Evolutionary conservation across 345 rosid species (phyloP), one percentile per base, ranked within the genome.

Genomic region (Linum lewisii): DNA sequence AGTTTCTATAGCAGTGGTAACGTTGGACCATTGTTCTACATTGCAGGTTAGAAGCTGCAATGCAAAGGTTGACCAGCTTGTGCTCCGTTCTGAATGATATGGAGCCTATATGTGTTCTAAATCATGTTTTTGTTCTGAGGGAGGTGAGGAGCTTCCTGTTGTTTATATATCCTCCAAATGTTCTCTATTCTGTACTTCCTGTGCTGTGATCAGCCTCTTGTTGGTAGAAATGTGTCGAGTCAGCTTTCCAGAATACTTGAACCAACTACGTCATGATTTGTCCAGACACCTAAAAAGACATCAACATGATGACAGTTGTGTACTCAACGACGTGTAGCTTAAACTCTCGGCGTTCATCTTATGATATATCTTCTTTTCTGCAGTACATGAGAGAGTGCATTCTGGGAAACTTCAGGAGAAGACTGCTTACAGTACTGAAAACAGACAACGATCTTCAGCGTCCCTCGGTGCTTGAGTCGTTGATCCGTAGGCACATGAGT

Each of bases 311-410:
- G 34, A 29, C 34, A 29, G 34, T 29, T 29, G 34, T 29, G 34
- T 29, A 29, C 34, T 29, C 34, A 29, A n/a, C n/a, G n/a, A n/a
- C n/a, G 10, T 34, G 38, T 34, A 34, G 7, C 38, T 34, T 34
- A 6, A 11, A 42, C 47, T 42, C 47, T 42, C 47, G 3, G 18
- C 2, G 13, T 42, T 42, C 18, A 42, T 11, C 34, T 66, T 51
- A 54, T 61, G 49, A 63, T 62, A 67, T 54, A 52, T 65, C 34
- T 25, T 68, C 53, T 45, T 19, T 0, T 63, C 20, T 82, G 80
- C 88, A 93, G 99, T 93, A 93, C 78, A 87, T 87, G 99, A 85
- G 99, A 76, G 99, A 93, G 75, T 85, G 99, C 76, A 81, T 93
- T 64, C 92, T 93, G 5, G 90, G 86, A 56, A 93, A 93, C 79